Conservation (phyloP, 2,329 filamentous ascomycete species). For the Diaporthe eres region DNA sequence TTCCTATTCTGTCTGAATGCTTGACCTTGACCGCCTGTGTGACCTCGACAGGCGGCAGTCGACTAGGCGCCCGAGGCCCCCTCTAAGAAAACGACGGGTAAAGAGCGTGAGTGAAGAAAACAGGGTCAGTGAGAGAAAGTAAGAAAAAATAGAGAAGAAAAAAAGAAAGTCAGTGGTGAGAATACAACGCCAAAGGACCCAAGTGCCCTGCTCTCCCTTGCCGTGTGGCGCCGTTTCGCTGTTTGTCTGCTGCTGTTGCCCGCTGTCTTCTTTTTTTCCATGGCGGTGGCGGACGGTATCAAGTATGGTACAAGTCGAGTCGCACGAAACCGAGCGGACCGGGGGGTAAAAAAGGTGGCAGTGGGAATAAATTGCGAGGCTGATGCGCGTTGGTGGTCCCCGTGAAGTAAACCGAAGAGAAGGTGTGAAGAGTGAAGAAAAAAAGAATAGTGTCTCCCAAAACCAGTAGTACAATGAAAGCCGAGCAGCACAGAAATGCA, state of each 20-base stretch:
- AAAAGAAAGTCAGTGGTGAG: slow-evolving; percentile 1
- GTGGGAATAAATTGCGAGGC: slow-evolving; percentile 32
- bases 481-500: background rate
- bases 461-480: slow-evolving; percentile 3
- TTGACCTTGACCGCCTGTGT: slow-evolving; percentile 12
- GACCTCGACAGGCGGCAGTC: slow-evolving; percentile 1
- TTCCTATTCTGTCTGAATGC: slow-evolving; percentile 4
- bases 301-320: slow-evolving; percentile 35
- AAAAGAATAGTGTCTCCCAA: background rate
- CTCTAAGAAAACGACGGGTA: background rate
- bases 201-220: slow-evolving; percentile 29
- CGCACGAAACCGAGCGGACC: slow-evolving; percentile 6
- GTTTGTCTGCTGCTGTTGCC: background rate
- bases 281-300: slow-evolving; percentile 25
- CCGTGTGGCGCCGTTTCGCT: slow-evolving; percentile 36
- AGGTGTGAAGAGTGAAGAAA: background rate
- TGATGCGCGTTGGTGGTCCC: slow-evolving; percentile 16
- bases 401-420: background rate
- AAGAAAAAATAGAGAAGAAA: slow-evolving; percentile 8
- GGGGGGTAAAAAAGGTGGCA: background rate
- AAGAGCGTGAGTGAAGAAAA: background rate
- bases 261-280: slow-evolving; percentile 23
- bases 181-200: slow-evolving; percentile 10
- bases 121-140: slow-evolving; percentile 5
- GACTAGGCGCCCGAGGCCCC: background rate